Evolutionary conservation across 1,284 basidiomycete species (phyloP).

Genomic region (Ustanciosporium gigantosporum): DNA sequence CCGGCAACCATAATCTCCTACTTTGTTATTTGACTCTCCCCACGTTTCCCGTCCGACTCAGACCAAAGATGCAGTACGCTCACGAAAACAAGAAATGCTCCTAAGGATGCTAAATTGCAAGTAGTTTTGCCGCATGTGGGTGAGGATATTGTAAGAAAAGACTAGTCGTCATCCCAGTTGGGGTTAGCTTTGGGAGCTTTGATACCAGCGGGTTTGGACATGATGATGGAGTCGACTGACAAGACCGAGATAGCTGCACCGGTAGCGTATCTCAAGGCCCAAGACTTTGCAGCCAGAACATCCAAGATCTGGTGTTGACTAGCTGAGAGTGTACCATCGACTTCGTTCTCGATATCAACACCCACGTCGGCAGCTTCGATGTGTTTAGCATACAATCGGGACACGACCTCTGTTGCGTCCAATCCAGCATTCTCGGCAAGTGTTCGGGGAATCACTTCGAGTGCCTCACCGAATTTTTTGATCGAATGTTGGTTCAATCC

Average conservation of each 20-base stretch:
- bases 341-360: constrained; percentile 77
- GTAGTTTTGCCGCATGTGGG: background rate
- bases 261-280: constrained; percentile 85
- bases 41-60: too few species aligned
- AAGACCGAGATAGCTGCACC: constrained; percentile 93
- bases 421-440: constrained; percentile 95
- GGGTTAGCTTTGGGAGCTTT: constrained; percentile 59
- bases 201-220: constrained; percentile 65
- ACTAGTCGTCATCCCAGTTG: constrained; percentile 60
- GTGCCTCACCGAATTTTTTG: constrained; percentile 82
- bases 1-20: too few species aligned
- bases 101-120: background rate
- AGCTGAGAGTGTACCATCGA: constrained; percentile 48
- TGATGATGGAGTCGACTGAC: constrained; percentile 96
- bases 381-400: constrained; percentile 85
- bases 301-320: constrained; percentile 64
- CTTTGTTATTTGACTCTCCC: background rate
- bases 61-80: too few species aligned
- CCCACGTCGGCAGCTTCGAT: constrained; percentile 69
- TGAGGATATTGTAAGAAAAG: background rate
- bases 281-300: constrained; percentile 82
- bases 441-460: constrained; percentile 91
- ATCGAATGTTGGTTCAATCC: constrained; percentile 94
- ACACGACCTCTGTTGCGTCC: constrained; percentile 89
- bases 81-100: too few species aligned